Evolutionary conservation across 83 land plant genomes (phyloP).

Genomic region (Picea mariana): DNA sequence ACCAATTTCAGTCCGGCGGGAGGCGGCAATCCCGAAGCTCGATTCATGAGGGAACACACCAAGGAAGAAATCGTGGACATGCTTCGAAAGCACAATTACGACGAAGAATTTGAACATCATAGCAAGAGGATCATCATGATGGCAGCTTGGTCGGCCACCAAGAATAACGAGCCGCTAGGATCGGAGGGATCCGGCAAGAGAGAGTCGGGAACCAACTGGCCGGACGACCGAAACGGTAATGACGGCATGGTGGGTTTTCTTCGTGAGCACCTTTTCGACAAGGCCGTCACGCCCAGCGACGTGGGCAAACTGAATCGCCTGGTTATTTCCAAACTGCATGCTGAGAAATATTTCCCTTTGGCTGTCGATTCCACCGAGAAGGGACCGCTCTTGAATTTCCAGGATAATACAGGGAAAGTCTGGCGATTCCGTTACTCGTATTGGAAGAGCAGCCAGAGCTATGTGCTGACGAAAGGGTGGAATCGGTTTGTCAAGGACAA

Average conservation of each 20-base stretch:
- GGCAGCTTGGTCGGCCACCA: background rate
- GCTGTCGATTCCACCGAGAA: constrained; percentile 18
- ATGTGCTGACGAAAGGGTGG: constrained; percentile 55
- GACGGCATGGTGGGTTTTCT: background rate
- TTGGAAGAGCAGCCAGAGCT: constrained; percentile 58
- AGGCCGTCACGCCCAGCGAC: constrained; percentile 47
- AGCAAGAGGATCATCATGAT: background rate
- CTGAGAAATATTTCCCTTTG: constrained; percentile 47
- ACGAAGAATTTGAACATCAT: background rate
- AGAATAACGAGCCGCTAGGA: background rate
- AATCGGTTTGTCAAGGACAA: constrained; percentile 47
- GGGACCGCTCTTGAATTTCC: constrained; percentile 38
- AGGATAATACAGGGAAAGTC: constrained; percentile 31
- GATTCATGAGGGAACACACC: background rate
- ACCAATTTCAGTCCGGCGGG: background rate
- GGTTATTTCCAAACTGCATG: constrained; percentile 51
- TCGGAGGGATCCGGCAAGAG: no score
- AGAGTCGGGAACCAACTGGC: no score
- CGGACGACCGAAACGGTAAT: no score
- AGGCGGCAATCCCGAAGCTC: background rate
- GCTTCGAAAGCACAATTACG: background rate
- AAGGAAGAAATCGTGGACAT: constrained; percentile 7
- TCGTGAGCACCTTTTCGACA: constrained; percentile 38
- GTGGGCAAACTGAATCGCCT: constrained; percentile 55
- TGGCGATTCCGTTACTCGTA: constrained; percentile 54